Evolutionary conservation across 345 rosid species (phyloP).

Genomic region (Aegle marmelos): DNA sequence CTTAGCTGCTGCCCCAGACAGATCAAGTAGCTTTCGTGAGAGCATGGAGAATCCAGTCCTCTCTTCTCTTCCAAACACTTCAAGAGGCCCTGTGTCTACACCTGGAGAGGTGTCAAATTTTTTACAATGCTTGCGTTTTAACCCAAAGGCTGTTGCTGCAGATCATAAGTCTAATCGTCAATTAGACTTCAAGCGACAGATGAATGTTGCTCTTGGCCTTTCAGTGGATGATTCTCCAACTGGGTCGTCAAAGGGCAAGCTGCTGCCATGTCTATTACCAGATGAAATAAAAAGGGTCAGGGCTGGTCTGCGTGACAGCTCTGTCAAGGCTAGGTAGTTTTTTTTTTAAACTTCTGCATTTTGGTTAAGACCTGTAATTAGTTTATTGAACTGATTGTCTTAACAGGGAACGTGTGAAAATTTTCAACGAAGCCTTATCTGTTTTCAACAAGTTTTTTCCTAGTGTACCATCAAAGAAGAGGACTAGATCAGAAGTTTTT

Average conservation of each 20-base stretch:
- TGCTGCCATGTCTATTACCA: slow-evolving; percentile 43
- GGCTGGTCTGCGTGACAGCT: slow-evolving; percentile 60
- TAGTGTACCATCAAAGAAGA: slow-evolving; percentile 70
- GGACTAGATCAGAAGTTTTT: slow-evolving; percentile 76
- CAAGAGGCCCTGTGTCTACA: slow-evolving; percentile 60
- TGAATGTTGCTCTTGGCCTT: slow-evolving; percentile 71
- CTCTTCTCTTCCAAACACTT: slow-evolving; percentile 64
- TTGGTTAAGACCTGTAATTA: slow-evolving; percentile 18
- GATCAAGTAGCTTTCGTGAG: slow-evolving; percentile 88
- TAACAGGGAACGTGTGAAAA: slow-evolving; percentile 78
- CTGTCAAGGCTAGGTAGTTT: slow-evolving; percentile 79
- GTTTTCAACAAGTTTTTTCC: slow-evolving; percentile 79
- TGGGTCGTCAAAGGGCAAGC: slow-evolving; percentile 59
- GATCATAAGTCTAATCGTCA: slow-evolving; percentile 76
- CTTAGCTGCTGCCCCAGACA: slow-evolving; percentile 68
- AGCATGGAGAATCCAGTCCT: slow-evolving; percentile 63
- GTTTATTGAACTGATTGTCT: slow-evolving; percentile 27
- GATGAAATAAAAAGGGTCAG: slow-evolving; percentile 81
- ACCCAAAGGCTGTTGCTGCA: slow-evolving; percentile 69
- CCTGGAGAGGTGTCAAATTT: slow-evolving; percentile 72
- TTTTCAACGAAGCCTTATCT: slow-evolving; percentile 75
- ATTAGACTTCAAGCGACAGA: slow-evolving; percentile 65
- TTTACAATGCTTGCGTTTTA: slow-evolving; percentile 69
- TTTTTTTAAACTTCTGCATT: slow-evolving; percentile 28
- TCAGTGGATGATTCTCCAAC: slow-evolving; percentile 70